Base-by-base conservation (phyloP, 176 grass and related monocot species). In the Aegilops speltoides region DNA sequence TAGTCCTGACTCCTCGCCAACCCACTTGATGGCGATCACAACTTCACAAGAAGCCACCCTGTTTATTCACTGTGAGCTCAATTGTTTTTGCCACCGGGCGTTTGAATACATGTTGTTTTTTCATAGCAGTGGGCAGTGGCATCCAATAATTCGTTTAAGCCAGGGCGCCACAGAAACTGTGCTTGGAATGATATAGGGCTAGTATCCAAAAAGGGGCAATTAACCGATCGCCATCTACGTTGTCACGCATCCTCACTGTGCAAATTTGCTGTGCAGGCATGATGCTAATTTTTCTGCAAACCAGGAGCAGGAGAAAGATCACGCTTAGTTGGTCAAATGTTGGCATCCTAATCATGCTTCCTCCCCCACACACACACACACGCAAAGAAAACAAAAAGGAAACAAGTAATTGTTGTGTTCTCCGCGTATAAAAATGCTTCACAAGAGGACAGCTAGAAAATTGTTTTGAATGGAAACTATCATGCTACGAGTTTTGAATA, bases 11-110 rank as follows among this genome's bases (percentile, higher is more conserved):
- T 6, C 38, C 73, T 8, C 28, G 33, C 10, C 59, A 37, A 20
- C 76, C 48, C 62, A 76, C 89, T 80, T 76, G 60, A 80, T 80
- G 75, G 60, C 84, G 64, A 61, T 69, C 85, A 85, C 85, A 81
- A 73, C 14, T 64, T 22, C 50, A 54, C 15, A 54, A 54, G 50
- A 54, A 41, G 59, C 43, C 26, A 76, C 37, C 34, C 45, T 56
- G 62, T 26, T 79, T 29, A 75, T 54, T 32, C 61, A 16, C 56
- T 43, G 8, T 73, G 13, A 43, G 48, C 65, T 79, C 4, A 33
- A 6, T 46, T 76, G 1, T 6, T 15, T 54, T 41, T 22, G 31
- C 73, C 59, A 46, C 25, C 45, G 16, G 50, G 50, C 15, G 16
- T 54, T 7, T 54, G 50, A 7, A 54, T 19, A 19, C 16, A 2